phyloP scores from a whole-genome alignment of 1,284 basidiomycete genomes.

The Malassezia brasiliensis region DNA sequence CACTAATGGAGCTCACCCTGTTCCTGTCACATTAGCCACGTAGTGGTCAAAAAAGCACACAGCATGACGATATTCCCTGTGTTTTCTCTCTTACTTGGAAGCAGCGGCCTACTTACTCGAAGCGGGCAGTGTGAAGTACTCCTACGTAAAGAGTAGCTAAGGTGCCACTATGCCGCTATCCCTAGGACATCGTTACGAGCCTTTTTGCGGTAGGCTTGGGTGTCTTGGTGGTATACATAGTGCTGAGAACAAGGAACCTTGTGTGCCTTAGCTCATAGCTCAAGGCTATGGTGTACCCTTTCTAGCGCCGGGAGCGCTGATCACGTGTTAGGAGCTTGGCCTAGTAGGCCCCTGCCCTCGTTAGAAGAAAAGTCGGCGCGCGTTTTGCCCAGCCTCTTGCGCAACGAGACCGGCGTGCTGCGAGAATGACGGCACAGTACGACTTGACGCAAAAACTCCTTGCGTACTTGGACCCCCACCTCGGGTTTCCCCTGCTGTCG shows the following conservation, averaged over 20 bases:
- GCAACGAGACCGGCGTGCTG: slow-evolving; percentile 2
- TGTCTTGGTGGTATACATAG: no score
- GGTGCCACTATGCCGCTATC: no score
- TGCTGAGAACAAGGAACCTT: no score
- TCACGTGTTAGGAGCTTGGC: neutral
- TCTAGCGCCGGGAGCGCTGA: neutral
- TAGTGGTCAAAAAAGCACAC: slow-evolving; percentile 11
- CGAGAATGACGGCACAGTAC: slow-evolving; percentile 51
- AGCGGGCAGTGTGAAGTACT: no score
- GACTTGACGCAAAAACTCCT: slow-evolving; percentile 60
- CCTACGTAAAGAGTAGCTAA: no score
- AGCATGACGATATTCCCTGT: neutral
- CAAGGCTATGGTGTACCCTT: no score
- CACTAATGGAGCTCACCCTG: slow-evolving; percentile 23
- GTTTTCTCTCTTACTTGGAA: neutral
- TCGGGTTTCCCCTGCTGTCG: slow-evolving; percentile 79
- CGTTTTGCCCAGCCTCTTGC: neutral
- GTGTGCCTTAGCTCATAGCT: no score
- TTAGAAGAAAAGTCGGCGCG: slow-evolving; percentile 7
- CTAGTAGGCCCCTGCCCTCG: slow-evolving; percentile 5
- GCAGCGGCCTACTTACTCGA: no score
- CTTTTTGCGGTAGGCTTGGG: no score
- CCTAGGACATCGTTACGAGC: no score
- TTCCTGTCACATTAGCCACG: slow-evolving; percentile 14
- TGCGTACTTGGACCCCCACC: slow-evolving; percentile 84